Conservation (phyloP, 1,139 yeast species). For the Debaryomyces subglobosus region DNA sequence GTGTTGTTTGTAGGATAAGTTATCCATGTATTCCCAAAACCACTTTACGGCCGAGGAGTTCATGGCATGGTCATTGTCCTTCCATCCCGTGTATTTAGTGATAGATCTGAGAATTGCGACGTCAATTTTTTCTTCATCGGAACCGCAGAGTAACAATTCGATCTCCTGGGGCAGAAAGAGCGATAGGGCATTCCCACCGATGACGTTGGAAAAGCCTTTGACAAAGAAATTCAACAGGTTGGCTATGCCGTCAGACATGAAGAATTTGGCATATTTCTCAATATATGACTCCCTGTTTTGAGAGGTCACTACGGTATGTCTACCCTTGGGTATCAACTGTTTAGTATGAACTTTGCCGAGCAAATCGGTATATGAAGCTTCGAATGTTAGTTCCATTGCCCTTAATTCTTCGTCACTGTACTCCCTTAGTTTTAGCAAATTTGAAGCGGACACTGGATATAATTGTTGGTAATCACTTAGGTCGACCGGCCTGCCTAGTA, state of each 20-base stretch:
- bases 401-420: slow-evolving; percentile 36
- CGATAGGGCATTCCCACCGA: slow-evolving; percentile 79
- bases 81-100: slow-evolving; percentile 73
- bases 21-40: slow-evolving; percentile 81
- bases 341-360: slow-evolving; percentile 42
- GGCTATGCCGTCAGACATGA: slow-evolving; percentile 56
- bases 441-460: slow-evolving; percentile 66
- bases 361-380: slow-evolving; percentile 41
- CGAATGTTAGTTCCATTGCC: slow-evolving; percentile 38
- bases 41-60: slow-evolving; percentile 54
- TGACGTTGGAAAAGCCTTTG: slow-evolving; percentile 73
- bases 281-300: slow-evolving; percentile 64
- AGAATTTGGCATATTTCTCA: slow-evolving; percentile 60
- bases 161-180: slow-evolving; percentile 82
- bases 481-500: slow-evolving; percentile 58
- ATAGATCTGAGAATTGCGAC: slow-evolving; percentile 66
- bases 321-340: slow-evolving; percentile 64
- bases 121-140: slow-evolving; percentile 67
- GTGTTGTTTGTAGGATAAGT: slow-evolving; percentile 51
- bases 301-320: slow-evolving; percentile 51
- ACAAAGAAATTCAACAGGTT: slow-evolving; percentile 60
- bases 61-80: slow-evolving; percentile 35
- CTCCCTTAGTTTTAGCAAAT: slow-evolving; percentile 56
- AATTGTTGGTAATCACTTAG: slow-evolving; percentile 68
- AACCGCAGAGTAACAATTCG: slow-evolving; percentile 78